These are phyloP conservation scores for Nigrospora sphaerica DNA, from an alignment of 2,329 filamentous ascomycete species.

Conservation along the genomic window DNA sequence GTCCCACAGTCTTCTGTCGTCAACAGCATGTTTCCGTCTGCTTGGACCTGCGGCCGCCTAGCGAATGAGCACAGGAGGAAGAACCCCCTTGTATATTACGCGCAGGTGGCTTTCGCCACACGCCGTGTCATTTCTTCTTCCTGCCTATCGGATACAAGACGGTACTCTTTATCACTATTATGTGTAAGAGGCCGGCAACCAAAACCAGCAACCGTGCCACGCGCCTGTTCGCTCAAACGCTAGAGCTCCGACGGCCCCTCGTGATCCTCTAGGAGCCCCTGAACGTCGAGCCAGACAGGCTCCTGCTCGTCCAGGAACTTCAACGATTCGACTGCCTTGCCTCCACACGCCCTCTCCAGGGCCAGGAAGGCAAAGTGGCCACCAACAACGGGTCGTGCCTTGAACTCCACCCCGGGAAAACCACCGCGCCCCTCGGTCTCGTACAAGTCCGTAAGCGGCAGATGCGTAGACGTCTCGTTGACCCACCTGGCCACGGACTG, in stretches of 20 bases:
- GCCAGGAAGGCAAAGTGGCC: slow-evolving; percentile 82
- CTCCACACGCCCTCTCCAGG: slow-evolving; percentile 72
- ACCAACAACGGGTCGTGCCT: slow-evolving; percentile 75
- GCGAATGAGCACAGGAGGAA: too few species aligned
- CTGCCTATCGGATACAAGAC: too few species aligned
- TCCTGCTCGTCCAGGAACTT: slow-evolving; percentile 35
- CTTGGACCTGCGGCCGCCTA: too few species aligned
- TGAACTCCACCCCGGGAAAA: slow-evolving; percentile 70
- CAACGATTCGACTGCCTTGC: slow-evolving; percentile 54
- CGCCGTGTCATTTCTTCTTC: too few species aligned
- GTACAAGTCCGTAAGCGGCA: slow-evolving; percentile 76
- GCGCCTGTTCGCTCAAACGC: neutral
- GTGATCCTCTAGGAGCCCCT: slow-evolving; percentile 20
- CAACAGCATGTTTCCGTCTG: too few species aligned
- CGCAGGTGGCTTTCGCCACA: too few species aligned
- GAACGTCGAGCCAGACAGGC: slow-evolving; percentile 25
- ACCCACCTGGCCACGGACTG: slow-evolving; percentile 72
- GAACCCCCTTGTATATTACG: too few species aligned
- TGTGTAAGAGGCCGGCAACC: too few species aligned
- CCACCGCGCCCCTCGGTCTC: slow-evolving; percentile 70
- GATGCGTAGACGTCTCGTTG: slow-evolving; percentile 71
- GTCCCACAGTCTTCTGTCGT: too few species aligned
- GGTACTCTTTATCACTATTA: too few species aligned
- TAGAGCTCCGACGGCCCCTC: slow-evolving; percentile 18
- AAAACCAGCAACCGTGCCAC: too few species aligned